These are phyloP conservation scores for Colletotrichum gloeosporioides DNA, from an alignment of 2,329 filamentous ascomycete species.

Conservation along the genomic window DNA sequence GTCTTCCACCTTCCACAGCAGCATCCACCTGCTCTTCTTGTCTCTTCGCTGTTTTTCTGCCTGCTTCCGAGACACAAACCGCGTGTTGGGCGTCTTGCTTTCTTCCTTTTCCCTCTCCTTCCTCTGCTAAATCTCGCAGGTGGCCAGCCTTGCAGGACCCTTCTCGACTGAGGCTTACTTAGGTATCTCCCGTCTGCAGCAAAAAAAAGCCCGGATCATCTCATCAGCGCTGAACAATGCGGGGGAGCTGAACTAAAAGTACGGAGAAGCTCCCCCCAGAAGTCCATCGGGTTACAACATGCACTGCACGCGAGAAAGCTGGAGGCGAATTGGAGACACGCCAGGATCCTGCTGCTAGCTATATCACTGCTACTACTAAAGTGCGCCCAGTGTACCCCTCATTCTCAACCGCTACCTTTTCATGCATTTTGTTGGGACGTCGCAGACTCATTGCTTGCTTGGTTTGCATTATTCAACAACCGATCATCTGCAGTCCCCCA, in stretches of 20 bases:
- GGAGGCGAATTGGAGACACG: background rate
- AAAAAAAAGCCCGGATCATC: background rate
- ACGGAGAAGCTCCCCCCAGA: background rate
- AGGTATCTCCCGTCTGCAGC: background rate
- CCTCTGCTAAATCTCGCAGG: background rate
- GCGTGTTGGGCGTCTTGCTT: background rate
- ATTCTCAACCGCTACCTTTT: constrained; percentile 7
- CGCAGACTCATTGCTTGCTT: background rate
- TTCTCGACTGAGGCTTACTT: background rate
- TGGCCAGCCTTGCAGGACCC: background rate
- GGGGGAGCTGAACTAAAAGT: background rate
- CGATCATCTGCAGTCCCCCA: background rate
- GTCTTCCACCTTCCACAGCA: background rate
- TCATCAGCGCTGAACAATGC: constrained; percentile 1
- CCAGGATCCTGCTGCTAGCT: background rate
- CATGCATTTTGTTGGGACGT: constrained; percentile 21
- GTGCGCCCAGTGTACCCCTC: constrained; percentile 2
- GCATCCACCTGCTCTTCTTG: background rate
- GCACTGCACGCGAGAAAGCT: background rate
- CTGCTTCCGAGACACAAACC: background rate
- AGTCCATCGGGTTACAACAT: background rate
- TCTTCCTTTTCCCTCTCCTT: background rate
- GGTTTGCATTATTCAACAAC: constrained; percentile 8
- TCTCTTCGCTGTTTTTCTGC: background rate
- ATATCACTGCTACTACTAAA: background rate